These are phyloP conservation scores for Volvox africanus DNA, from an alignment of 139 green algal genomes.

Conservation along the genomic window DNA sequence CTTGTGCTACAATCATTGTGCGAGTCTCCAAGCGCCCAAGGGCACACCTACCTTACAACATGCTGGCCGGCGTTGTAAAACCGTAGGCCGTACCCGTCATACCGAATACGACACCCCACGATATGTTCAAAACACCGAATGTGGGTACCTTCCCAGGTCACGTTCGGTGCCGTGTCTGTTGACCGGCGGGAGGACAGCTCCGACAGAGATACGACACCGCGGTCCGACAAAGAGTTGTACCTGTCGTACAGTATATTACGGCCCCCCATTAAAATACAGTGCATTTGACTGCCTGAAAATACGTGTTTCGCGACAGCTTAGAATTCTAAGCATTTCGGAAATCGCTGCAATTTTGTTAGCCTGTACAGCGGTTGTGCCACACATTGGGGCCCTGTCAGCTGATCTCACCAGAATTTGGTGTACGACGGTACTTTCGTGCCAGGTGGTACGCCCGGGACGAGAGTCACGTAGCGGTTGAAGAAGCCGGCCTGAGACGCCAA, in stretches of 20 bases:
- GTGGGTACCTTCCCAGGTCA: slow-evolving; percentile 22
- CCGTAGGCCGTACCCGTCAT: slow-evolving; percentile 31
- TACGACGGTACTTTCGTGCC: slow-evolving; percentile 25
- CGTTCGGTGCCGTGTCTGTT: slow-evolving; percentile 1
- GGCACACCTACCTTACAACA: neutral
- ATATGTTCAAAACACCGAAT: slow-evolving; percentile 34
- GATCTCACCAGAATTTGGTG: slow-evolving; percentile 40
- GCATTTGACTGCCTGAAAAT: no score
- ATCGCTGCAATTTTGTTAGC: no score
- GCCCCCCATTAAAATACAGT: no score
- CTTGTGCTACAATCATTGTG: no score
- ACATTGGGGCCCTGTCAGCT: no score
- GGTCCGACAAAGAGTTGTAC: slow-evolving; percentile 31
- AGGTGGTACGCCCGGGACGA: slow-evolving; percentile 25
- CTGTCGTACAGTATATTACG: neutral
- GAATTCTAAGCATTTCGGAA: no score
- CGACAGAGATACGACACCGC: slow-evolving; percentile 8
- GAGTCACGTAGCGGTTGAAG: slow-evolving; percentile 29
- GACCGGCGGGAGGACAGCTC: slow-evolving; percentile 10
- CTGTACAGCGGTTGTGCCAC: no score
- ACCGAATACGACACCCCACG: slow-evolving; percentile 23
- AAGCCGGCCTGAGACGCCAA: slow-evolving; percentile 14
- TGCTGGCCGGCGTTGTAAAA: slow-evolving; percentile 39
- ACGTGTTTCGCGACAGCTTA: no score
- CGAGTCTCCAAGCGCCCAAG: no score